Base-by-base conservation (phyloP, 495 filamentous ascomycete genomes). In the Penicillium verhagenii region DNA sequence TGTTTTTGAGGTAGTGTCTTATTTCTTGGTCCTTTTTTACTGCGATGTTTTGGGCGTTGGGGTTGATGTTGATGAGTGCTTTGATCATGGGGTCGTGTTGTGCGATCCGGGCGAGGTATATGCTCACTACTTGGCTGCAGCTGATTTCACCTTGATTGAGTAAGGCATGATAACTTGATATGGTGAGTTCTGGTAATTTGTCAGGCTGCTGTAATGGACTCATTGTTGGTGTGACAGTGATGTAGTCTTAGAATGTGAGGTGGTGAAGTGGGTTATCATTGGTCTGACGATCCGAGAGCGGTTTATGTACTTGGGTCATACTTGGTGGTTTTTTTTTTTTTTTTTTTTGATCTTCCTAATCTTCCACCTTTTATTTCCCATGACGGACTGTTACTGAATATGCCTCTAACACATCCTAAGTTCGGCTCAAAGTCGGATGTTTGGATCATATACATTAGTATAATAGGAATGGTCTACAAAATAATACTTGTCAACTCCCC, bases 31-130 rank as follows among this genome's bases (percentile, higher is more conserved):
- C 83, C 24, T 82, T 60, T 20, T 70, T 44, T 21, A 78, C 68
- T 3, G 86, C 85, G 18, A 65, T 58, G 4, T 52, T 42, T 8
- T 85, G 61, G 4, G 82, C 81, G 47, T 76, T 52, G 3, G 73
- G 71, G 56, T 84, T 82, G 8, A 86, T 66, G 1, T 70, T 72
- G 31, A 86, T 69, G 45, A 89, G 66, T 20, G 83, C 77, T 53
- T 85, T 84, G 50, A 85, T 73, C 11, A 66, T 70, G 9, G 75
- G 73, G 62, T 88, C 83, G 58, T 80, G 76, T 8, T 67, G 62
- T 47, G 79, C 72, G 37, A 88, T 83, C 16, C 82, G 78, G 3
- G 74, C 61, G 26, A 87, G 61, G 58, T 83, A 86, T 18, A 74
- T 66, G 19, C 72, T 75, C n/a, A 85, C 69, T 0, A 86, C 66